Percentiles rank a stretch among this genome's conserved stretches.
Evolutionary conservation across 192 early-diverging fungal genomes (phyloP).

Genomic region (Mortierella antarctica): DNA sequence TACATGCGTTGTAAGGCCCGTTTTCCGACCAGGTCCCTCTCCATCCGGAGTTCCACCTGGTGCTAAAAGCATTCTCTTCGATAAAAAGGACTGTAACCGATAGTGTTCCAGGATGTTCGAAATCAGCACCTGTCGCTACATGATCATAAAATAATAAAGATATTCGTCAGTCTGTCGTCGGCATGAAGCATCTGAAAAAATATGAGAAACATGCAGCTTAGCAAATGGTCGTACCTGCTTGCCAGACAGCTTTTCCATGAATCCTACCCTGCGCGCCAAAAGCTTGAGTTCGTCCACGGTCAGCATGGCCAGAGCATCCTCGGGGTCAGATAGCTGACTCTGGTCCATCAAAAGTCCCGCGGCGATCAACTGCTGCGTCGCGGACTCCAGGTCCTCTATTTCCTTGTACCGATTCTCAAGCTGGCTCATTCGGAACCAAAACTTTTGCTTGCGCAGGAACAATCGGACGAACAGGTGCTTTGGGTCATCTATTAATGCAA

Average conservation of each 20-base stretch:
- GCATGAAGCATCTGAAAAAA: too few species aligned
- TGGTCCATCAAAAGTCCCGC: conserved; percentile 40
- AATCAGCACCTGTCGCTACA: conserved; percentile 22
- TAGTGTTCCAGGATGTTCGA: conserved; percentile 36
- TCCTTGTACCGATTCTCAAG: conserved; percentile 43
- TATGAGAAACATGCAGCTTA: background rate
- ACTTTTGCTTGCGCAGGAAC: conserved; percentile 54
- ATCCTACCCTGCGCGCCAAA: conserved; percentile 16
- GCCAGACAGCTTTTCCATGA: conserved; percentile 27
- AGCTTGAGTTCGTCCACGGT: conserved; percentile 49
- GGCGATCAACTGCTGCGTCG: conserved; percentile 27
- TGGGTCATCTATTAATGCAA: conserved; percentile 30
- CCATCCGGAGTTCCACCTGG: conserved; percentile 22
- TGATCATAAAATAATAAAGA: background rate
- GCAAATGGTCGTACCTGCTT: conserved; percentile 17
- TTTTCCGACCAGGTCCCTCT: conserved; percentile 17
- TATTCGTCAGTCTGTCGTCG: background rate
- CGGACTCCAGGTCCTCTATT: conserved; percentile 24
- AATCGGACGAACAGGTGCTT: conserved; percentile 57
- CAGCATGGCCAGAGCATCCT: conserved; percentile 33
- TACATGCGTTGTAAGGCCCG: conserved; percentile 30
- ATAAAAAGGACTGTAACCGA: conserved; percentile 46
- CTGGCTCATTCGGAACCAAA: conserved; percentile 43
- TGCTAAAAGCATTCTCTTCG: conserved; percentile 31
- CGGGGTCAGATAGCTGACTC: conserved; percentile 7